Evolutionary conservation across 2,329 filamentous ascomycete genomes (phyloP).

Genomic region (Aspergillus udagawae): DNA sequence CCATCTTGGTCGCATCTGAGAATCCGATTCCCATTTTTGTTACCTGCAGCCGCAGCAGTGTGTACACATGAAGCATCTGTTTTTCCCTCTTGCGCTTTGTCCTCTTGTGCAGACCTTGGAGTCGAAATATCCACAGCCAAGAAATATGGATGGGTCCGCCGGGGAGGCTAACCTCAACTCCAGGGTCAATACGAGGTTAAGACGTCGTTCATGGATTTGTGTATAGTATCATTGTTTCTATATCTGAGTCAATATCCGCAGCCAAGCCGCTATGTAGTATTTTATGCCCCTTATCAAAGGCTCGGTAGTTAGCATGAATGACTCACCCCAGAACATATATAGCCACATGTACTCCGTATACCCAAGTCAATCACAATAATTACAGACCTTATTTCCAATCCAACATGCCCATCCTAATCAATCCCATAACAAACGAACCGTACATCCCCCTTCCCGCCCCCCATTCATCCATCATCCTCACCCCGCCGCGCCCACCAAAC

Average conservation of each 20-base stretch:
- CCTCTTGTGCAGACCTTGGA: neutral
- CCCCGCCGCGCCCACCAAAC: conserved; percentile 15
- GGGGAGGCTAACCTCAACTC: neutral
- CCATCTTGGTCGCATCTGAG: neutral
- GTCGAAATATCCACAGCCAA: neutral
- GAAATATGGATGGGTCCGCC: neutral
- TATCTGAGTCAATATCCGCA: neutral
- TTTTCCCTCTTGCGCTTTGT: neutral
- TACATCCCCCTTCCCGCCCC: conserved; percentile 23
- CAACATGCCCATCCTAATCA: conserved; percentile 17
- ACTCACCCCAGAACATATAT: neutral
- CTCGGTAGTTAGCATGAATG: neutral
- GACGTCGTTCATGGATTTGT: neutral
- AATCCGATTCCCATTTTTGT: neutral
- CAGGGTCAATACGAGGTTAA: neutral
- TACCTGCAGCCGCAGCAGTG: neutral
- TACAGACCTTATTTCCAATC: neutral
- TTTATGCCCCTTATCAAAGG: too few relatives aligned
- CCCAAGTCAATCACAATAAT: neutral
- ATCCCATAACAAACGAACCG: conserved; percentile 17
- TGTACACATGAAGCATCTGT: neutral
- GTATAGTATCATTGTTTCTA: neutral
- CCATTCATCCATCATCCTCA: conserved; percentile 23
- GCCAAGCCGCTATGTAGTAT: neutral
- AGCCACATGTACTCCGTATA: neutral